A percentile compares a stretch with the other conserved stretches of the same genome.
These are phyloP conservation scores for Fusarium sp. DNA, from an alignment of 2,329 filamentous ascomycete genomes.

Conservation along the genomic window DNA sequence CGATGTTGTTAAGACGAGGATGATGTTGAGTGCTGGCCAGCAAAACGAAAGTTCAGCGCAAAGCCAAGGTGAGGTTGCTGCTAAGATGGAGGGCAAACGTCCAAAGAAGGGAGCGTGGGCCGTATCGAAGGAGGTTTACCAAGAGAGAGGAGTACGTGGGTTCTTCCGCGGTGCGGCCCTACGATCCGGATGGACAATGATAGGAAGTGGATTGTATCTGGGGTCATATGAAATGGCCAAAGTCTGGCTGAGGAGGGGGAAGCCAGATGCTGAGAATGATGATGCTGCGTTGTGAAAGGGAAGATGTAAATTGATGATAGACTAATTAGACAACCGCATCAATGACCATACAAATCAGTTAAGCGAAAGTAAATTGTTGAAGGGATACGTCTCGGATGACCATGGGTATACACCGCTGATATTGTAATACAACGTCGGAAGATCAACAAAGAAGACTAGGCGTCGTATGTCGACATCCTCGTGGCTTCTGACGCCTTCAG, in stretches of 20 bases:
- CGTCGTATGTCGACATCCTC: conserved; percentile 44
- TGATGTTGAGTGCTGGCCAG: conserved; percentile 77
- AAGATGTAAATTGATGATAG: neutral
- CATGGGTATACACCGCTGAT: neutral
- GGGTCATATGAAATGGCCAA: conserved; percentile 87
- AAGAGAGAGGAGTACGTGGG: conserved; percentile 75
- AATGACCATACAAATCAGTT: neutral
- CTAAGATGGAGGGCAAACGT: conserved; percentile 44
- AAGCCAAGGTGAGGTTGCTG: conserved; percentile 18
- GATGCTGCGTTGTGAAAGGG: conserved; percentile 42
- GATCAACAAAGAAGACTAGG: conserved; percentile 21
- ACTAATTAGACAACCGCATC: conserved; percentile 6
- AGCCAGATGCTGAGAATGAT: conserved; percentile 53
- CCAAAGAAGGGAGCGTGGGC: conserved; percentile 61
- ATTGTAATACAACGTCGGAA: neutral
- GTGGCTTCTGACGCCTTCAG: conserved; percentile 43
- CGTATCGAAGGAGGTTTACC: conserved; percentile 73
- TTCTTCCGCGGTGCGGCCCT: conserved; percentile 81
- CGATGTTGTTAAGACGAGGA: conserved; percentile 88
- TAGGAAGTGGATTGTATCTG: conserved; percentile 86
- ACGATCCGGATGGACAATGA: conserved; percentile 81
- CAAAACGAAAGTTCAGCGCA: conserved; percentile 5
- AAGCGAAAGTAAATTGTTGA: neutral
- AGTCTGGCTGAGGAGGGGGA: conserved; percentile 65
- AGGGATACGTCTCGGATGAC: neutral